A percentile compares a stretch with the other conserved stretches of the same genome.
These are phyloP conservation scores for Triglochin maritima DNA, from an alignment of 106 monocot genomes.

Conservation along the genomic window DNA sequence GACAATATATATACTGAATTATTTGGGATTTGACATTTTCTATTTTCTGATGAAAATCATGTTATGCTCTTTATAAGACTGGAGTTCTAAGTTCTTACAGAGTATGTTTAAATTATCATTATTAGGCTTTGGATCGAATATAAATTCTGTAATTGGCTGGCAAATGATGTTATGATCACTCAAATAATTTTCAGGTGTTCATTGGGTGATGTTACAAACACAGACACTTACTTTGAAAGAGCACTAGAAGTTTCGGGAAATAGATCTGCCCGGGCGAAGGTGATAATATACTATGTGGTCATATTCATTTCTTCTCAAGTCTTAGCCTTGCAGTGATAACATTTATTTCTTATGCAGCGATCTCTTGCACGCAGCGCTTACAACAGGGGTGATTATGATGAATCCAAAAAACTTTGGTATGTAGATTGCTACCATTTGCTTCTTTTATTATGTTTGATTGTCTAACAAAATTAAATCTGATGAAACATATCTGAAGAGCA, in stretches of 20 bases:
- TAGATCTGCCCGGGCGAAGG: constrained; percentile 87
- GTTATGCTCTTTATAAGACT: no score
- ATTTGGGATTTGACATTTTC: not conserved
- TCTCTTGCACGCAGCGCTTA: constrained; percentile 93
- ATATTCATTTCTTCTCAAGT: not conserved
- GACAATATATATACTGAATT: not conserved
- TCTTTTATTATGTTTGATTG: not conserved
- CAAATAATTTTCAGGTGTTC: constrained; percentile 64
- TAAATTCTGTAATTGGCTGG: not conserved
- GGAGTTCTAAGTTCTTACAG: not conserved
- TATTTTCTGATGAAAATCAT: not conserved
- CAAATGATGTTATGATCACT: not conserved
- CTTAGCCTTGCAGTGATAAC: not conserved
- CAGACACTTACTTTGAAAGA: constrained; percentile 74
- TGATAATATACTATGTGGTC: constrained; percentile 9
- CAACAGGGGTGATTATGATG: constrained; percentile 66
- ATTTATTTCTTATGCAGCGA: constrained; percentile 31
- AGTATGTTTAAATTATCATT: not conserved
- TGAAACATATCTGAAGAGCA: no score
- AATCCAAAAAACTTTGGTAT: constrained; percentile 83
- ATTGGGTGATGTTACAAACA: constrained; percentile 85
- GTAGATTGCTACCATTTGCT: no score
- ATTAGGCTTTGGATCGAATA: not conserved
- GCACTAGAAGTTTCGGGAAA: constrained; percentile 88
- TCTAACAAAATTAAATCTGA: not conserved